Conservation (phyloP, 2,329 filamentous ascomycete species). For the Balansia obtecta region DNA sequence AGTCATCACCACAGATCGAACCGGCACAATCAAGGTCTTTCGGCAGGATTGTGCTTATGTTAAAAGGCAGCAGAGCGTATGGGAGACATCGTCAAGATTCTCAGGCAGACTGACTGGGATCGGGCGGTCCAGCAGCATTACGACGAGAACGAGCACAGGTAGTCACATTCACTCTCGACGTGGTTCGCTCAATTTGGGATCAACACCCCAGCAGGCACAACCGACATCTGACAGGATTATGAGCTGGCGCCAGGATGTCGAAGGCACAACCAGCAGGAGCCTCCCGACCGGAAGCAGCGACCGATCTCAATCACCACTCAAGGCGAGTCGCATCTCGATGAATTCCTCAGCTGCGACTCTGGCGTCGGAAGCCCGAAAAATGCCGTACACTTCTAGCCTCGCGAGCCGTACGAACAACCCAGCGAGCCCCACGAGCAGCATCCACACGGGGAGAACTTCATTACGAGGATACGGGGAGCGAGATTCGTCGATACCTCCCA, state of each 20-base stretch:
- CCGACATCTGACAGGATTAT: slow-evolving; percentile 62
- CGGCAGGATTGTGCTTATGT: slow-evolving; percentile 81
- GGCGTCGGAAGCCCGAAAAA: slow-evolving; percentile 33
- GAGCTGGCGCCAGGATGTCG: slow-evolving; percentile 67
- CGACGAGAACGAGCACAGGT: slow-evolving; percentile 38
- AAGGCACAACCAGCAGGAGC: slow-evolving; percentile 27
- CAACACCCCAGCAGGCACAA: slow-evolving; percentile 17
- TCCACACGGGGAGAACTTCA: slow-evolving; percentile 16
- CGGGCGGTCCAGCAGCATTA: slow-evolving; percentile 42
- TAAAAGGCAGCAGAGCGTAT: slow-evolving; percentile 65
- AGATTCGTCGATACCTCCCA: slow-evolving; percentile 29
- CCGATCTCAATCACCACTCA: slow-evolving; percentile 43
- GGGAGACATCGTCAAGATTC: slow-evolving; percentile 67
- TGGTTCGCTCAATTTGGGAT: slow-evolving; percentile 36
- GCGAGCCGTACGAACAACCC: slow-evolving; percentile 13
- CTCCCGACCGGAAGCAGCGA: slow-evolving; percentile 33
- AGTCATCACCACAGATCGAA: slow-evolving; percentile 80
- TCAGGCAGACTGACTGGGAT: slow-evolving; percentile 52
- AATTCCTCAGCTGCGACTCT: slow-evolving; percentile 25
- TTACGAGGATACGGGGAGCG: slow-evolving; percentile 13
- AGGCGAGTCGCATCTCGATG: slow-evolving; percentile 24
- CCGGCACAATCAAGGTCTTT: slow-evolving; percentile 85
- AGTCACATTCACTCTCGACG: slow-evolving; percentile 37
- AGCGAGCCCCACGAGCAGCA: slow-evolving; percentile 28
- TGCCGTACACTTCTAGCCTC: slow-evolving; percentile 25